Evolutionary conservation across 2,329 filamentous ascomycete species (phyloP), one percentile per base, ranked within the genome.

Genomic region (Aspergillus sojae): DNA sequence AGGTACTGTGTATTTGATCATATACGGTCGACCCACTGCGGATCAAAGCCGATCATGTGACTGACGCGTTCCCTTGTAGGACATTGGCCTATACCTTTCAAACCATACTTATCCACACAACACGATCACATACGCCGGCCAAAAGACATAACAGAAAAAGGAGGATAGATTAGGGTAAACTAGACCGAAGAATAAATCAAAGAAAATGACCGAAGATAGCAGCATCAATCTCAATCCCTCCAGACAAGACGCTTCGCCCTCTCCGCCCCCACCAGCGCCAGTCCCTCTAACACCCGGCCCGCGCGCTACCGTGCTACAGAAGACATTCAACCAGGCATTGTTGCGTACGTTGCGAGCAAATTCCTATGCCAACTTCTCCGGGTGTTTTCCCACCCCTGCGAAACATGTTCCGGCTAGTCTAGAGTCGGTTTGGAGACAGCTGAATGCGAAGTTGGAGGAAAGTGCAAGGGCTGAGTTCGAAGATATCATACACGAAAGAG

Each of bases 381-480:
- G 85, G 28, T 90, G 88, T 70, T 89, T 89, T 67, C 87, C 88
- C 0, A 90, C 88, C 0, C 84, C 86, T 1, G 85, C 87, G 21
- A 78, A 81, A 69, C 80, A 88, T 69, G 85, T 85, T 12, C 84
- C 86, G 1, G 83, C 83, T 30, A 83, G 82, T 48, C 71, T 90
- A 62, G 83, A 87, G 69, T 80, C 81, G 4, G 78, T 90, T 26
- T 86, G 86, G 77, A 79, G 82, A 60, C 85, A 89, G 67, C 81
- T 89, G 67, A 85, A 85, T 48, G 81, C 82, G 57, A 84, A 87
- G 68, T 74, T 89, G 58, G 85, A 87, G 67, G 83, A 84, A 65
- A 82, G 82, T 58, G 86, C 85, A 66, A 83, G 78, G 73, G 81
- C 81, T 19, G 85, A 89, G 67, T 89, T 89, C 73, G 85, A 88